Base-by-base conservation (phyloP, 257 asterid species). In the Lycium ferocissimum region DNA sequence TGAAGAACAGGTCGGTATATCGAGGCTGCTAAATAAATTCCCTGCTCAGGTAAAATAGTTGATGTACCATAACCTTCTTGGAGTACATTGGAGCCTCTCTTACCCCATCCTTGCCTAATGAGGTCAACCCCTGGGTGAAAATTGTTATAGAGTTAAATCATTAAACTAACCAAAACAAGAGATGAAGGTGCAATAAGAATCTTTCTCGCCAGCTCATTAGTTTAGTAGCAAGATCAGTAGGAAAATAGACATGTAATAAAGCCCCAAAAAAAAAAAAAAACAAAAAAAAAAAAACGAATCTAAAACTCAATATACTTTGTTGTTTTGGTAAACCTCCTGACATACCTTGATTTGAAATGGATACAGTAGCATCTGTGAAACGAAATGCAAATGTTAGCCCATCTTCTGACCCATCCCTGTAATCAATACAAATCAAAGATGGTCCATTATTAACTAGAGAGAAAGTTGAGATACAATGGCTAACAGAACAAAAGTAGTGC, bases 41-140 rank as follows among this genome's bases (percentile, higher is more conserved):
- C 99, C 90, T 93, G 99, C 91, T 97, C 99, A 47, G 98, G 98
- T 88, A 97, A 90, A 86, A 95, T 92, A 82, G 93, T 91, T 84
- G 97, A 95, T 84, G 98, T 91, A 62, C 99, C 99, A 91, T 95
- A 97, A 89, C 99, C 99, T 91, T 97, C 99, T 89, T 97, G 97
- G 83, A 89, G 91, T n/a, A 86, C 98, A 92, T 92, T 95, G 18
- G 98, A 76, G 83, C 97, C 96, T 91, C 90, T 92, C 91, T 91
- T 90, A 89, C 91, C 92, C 99, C 99, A 91, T 86, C 98, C 98
- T 93, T 93, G 97, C 85, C 98, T 95, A 90, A 89, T 89, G 81
- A 88, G 89, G 69, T 94, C 97, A 89, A 90, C 89, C 65, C 95
- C 98, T 94, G 91, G 67, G 80, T 61, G 79, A 80, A 87, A 88